Evolutionary conservation across 768 basidiomycete species (phyloP).

Genomic region (Erythrobasidium yunnanense): DNA sequence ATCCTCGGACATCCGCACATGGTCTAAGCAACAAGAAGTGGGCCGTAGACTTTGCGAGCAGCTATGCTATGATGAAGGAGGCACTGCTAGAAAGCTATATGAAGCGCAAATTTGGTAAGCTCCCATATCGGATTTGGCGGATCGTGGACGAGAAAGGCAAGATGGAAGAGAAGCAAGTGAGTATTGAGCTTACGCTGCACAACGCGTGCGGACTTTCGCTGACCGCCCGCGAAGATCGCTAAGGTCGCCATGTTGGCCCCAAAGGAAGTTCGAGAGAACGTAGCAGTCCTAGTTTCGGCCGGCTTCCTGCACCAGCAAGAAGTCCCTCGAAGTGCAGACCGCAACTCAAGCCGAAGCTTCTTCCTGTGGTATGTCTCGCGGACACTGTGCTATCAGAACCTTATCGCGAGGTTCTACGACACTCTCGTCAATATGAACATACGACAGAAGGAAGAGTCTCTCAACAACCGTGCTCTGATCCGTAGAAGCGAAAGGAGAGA

Average conservation of each 20-base stretch:
- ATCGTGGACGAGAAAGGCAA: constrained; percentile 26
- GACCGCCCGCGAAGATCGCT: constrained; percentile 57
- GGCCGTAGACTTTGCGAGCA: constrained; percentile 17
- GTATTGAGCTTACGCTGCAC: not conserved
- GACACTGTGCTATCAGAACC: constrained; percentile 63
- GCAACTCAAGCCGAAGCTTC: constrained; percentile 75
- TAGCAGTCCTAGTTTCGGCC: constrained; percentile 67
- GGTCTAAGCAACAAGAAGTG: not conserved
- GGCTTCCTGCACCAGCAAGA: constrained; percentile 83
- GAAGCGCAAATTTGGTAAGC: constrained; percentile 1
- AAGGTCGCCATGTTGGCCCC: constrained; percentile 86
- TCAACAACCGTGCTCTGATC: constrained; percentile 57
- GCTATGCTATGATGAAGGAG: not conserved
- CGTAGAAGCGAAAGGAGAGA: constrained; percentile 71
- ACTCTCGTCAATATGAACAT: constrained; percentile 73
- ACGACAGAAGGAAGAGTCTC: constrained; percentile 62
- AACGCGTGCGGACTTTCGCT: not conserved
- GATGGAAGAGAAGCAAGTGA: constrained; percentile 29
- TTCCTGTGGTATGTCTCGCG: constrained; percentile 94
- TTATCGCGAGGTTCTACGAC: constrained; percentile 73
- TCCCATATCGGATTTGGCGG: constrained; percentile 22
- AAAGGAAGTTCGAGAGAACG: constrained; percentile 69
- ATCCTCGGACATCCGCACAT: not conserved
- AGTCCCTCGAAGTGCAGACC: constrained; percentile 78
- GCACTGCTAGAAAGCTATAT: constrained; percentile 12